These are phyloP conservation scores for Blastobotrys serpentis DNA, from an alignment of 1,139 yeast genomes.

Conservation along the genomic window DNA sequence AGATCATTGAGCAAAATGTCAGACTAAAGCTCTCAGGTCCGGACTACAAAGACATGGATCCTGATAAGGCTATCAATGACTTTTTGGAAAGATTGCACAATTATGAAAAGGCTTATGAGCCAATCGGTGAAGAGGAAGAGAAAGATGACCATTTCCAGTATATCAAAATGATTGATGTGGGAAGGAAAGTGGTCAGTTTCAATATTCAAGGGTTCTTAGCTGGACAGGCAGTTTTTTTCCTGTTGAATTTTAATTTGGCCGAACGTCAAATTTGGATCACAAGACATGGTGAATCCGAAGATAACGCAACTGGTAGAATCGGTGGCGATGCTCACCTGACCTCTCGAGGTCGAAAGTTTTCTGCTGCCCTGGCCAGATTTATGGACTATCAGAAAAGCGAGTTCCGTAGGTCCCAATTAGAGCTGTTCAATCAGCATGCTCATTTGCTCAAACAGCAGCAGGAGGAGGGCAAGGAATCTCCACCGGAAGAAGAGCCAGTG, in stretches of 20 bases:
- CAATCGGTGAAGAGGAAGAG: slow-evolving; percentile 69
- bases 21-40: slow-evolving; percentile 88
- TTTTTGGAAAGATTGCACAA: slow-evolving; percentile 78
- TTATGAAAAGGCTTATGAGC: slow-evolving; percentile 87
- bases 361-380: slow-evolving; percentile 69
- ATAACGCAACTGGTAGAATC: slow-evolving; percentile 77
- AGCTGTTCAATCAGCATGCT: slow-evolving; percentile 46
- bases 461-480: slow-evolving; percentile 34
- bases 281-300: slow-evolving; percentile 89
- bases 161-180: slow-evolving; percentile 94
- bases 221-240: slow-evolving; percentile 87
- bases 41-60: slow-evolving; percentile 85
- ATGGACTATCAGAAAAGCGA: slow-evolving; percentile 69
- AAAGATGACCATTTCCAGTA: slow-evolving; percentile 67
- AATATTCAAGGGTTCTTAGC: slow-evolving; percentile 90
- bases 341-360: slow-evolving; percentile 70
- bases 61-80: slow-evolving; percentile 72
- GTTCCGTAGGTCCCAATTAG: slow-evolving; percentile 65
- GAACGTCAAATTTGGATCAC: slow-evolving; percentile 95
- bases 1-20: slow-evolving; percentile 77
- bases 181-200: slow-evolving; percentile 87
- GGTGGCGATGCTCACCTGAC: slow-evolving; percentile 93
- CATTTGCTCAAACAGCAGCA: slow-evolving; percentile 31
- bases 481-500: slow-evolving; percentile 44
- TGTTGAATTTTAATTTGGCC: slow-evolving; percentile 83